A percentile compares a stretch with the other conserved stretches of the same genome.
phyloP scores from a whole-genome alignment of 2,329 filamentous ascomycete species.

The Cladophialophora yegresii region DNA sequence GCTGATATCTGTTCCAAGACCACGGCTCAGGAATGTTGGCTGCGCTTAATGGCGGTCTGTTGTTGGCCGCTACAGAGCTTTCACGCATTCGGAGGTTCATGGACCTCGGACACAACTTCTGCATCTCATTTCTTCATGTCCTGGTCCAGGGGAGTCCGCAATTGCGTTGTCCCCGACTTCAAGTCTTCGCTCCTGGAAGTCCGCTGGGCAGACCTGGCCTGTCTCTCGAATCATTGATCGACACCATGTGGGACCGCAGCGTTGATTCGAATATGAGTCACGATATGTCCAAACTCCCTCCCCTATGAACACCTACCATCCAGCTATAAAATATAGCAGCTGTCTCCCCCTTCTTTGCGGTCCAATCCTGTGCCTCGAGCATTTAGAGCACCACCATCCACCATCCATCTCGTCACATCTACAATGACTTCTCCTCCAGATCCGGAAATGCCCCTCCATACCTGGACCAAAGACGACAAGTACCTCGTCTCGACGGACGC shows the following conservation, averaged over 20 bases:
- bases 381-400: background rate
- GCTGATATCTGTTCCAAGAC: background rate
- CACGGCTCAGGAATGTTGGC: background rate
- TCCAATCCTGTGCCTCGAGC: background rate
- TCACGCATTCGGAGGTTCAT: background rate
- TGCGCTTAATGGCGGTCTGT: background rate
- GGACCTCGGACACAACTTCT: no score
- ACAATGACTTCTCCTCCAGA: background rate
- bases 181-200: background rate
- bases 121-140: background rate
- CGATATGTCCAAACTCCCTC: background rate
- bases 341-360: background rate
- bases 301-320: background rate
- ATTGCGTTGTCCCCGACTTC: background rate
- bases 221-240: background rate
- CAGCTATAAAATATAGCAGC: background rate
- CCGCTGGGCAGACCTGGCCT: no score
- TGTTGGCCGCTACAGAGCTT: background rate
- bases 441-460: background rate
- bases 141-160: background rate
- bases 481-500: constrained; percentile 65
- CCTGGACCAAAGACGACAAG: constrained; percentile 38
- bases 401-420: background rate
- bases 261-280: background rate
- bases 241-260: background rate